Evolutionary conservation across 495 filamentous ascomycete species (phyloP).

Genomic region (Penicillium manginii): DNA sequence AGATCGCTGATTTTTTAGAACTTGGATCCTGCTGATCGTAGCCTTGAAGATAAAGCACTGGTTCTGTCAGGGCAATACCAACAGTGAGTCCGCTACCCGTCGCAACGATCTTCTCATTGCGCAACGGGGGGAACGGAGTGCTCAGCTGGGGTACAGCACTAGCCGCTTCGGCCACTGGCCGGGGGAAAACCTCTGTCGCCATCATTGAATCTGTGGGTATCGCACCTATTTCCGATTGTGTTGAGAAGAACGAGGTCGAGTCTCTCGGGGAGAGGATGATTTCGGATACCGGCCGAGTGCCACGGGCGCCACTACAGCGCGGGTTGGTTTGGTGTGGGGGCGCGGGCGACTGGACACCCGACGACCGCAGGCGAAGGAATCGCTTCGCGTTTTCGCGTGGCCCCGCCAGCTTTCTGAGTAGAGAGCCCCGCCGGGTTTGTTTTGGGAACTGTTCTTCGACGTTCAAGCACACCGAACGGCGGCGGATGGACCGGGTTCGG

Average conservation of each 20-base stretch:
- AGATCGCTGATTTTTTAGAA: slow-evolving; percentile 75
- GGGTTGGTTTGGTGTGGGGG: slow-evolving; percentile 27
- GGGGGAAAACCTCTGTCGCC: slow-evolving; percentile 35
- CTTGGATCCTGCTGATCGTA: slow-evolving; percentile 80
- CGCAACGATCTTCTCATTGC: slow-evolving; percentile 69
- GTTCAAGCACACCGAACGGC: slow-evolving; percentile 23
- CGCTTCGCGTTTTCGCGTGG: slow-evolving; percentile 56
- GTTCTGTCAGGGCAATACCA: slow-evolving; percentile 81
- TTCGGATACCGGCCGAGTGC: slow-evolving; percentile 45
- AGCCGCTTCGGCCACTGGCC: slow-evolving; percentile 26
- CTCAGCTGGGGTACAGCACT: slow-evolving; percentile 31
- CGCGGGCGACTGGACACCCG: slow-evolving; percentile 29
- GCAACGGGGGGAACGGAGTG: slow-evolving; percentile 40
- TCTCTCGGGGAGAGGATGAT: slow-evolving; percentile 42
- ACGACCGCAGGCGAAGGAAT: slow-evolving; percentile 49
- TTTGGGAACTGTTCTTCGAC: slow-evolving; percentile 34
- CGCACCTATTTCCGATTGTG: slow-evolving; percentile 29
- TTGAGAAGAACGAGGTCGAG: slow-evolving; percentile 20
- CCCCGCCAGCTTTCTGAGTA: slow-evolving; percentile 49
- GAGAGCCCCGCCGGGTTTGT: slow-evolving; percentile 34
- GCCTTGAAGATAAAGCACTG: slow-evolving; percentile 85
- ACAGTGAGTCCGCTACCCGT: slow-evolving; percentile 73
- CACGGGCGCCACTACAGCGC: slow-evolving; percentile 24
- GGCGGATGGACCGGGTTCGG: slow-evolving; percentile 31
- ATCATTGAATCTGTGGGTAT: slow-evolving; percentile 39